Conservation (phyloP, 1,284 basidiomycete species). For the Ceratobasidium sp. region DNA sequence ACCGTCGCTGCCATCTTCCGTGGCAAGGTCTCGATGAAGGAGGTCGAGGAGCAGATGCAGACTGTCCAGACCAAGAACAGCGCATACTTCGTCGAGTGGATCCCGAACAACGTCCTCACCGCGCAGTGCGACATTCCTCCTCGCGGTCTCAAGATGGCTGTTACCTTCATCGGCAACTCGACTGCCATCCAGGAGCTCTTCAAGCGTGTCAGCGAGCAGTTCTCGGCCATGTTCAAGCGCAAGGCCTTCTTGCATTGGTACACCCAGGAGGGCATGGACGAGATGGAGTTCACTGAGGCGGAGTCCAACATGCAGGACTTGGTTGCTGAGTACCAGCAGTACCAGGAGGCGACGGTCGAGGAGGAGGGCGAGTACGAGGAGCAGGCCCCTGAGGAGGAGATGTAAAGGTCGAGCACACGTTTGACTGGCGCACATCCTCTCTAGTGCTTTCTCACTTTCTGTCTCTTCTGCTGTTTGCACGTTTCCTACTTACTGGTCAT, state of each 20-base stretch:
- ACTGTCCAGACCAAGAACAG: constrained; percentile 98
- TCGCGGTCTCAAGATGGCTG: constrained; percentile 85
- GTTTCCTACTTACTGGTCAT: constrained; percentile 25
- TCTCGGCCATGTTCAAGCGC: constrained; percentile 98
- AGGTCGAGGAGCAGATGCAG: constrained; percentile 99
- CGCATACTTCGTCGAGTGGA: constrained; percentile 99
- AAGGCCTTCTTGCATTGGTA: constrained; percentile 99
- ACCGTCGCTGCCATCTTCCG: constrained; percentile 98
- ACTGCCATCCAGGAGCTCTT: constrained; percentile 98
- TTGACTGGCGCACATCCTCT: neutral
- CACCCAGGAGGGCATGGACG: constrained; percentile 99
- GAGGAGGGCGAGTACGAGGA: constrained; percentile 88
- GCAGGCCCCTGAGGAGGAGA: constrained; percentile 65
- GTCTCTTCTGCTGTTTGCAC: constrained; percentile 24
- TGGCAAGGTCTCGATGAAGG: constrained; percentile 98
- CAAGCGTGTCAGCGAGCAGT: constrained; percentile 97
- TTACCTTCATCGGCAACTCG: constrained; percentile 97
- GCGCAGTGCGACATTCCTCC: constrained; percentile 73
- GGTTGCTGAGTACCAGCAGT: constrained; percentile 95
- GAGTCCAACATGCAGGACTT: constrained; percentile 98
- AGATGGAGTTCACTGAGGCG: constrained; percentile 98
- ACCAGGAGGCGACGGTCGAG: constrained; percentile 92
- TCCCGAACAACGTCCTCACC: constrained; percentile 96
- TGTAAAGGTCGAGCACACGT: constrained; percentile 2
- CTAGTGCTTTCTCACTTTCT: neutral